Base-by-base conservation (phyloP, 495 filamentous ascomycete genomes). In the Endocarpon pusillum region DNA sequence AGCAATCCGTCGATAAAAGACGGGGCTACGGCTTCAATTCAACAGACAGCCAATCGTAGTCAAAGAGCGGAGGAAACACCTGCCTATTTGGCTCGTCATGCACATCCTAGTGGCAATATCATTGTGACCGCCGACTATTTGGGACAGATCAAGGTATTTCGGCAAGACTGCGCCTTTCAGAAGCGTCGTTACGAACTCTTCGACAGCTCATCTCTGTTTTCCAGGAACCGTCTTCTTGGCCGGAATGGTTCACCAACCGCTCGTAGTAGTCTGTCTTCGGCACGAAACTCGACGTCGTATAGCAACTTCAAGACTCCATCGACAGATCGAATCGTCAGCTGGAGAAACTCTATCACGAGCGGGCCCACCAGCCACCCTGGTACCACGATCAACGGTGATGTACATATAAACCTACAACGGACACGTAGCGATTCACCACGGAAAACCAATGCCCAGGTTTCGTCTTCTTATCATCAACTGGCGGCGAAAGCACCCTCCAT, bases 131-230 rank as follows among this genome's bases (percentile, higher is more conserved):
- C 89, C 10, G 86, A 94, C 47, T 84, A 82, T 43, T 68, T 69
- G 5, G 89, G 89, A 34, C 67, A 70, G 25, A 91, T 99, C 53
- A 93, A 94, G 51, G 74, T 94, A 3, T 92, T 94, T 47, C 73
- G 89, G 4, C 86, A 94, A 52, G 86, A 94, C 54, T 96, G 87
- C 45, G 89, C 89, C 1, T 68, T 62, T 37, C 49, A 66, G 15
- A 75, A 74, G 44, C 66, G 72, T 16, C 60, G 60, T 3, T 60
- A 46, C 39, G 62, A 66, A 14, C 53, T 47, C 34, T 62, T 57
- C 58, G 55, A 67, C 25, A 72, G 72, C 0, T 64, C 69, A n/a
- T 81, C 76, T 15, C 75, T 73, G 0, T 78, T 94, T 47, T 82
- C 78, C 12, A 78, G 75, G 42, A n/a, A n/a, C n/a, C 78, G 74